phyloP scores from a whole-genome alignment of 1,139 yeast species.

The Arxiozyma heterogenica region DNA sequence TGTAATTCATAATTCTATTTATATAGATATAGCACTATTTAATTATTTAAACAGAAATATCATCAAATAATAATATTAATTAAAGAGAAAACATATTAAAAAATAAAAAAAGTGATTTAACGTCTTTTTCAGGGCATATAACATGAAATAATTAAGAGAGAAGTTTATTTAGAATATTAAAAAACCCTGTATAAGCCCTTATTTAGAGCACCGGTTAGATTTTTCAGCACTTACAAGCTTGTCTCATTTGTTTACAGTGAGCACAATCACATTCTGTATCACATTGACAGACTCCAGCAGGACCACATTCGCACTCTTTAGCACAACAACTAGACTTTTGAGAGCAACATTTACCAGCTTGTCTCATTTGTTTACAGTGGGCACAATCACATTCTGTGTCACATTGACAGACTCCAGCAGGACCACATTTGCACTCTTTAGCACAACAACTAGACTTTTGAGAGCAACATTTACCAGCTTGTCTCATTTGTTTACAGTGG shows the following conservation, averaged over 20 bases:
- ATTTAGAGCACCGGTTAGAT: neutral
- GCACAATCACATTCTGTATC: too few species aligned
- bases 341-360: neutral
- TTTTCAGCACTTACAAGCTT: neutral
- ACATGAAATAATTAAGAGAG: too few species aligned
- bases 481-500: too few species aligned
- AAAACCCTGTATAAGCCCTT: neutral
- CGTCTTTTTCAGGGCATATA: neutral
- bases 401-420: neutral
- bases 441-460: too few species aligned
- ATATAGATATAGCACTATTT: neutral
- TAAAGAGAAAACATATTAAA: neutral
- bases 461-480: too few species aligned
- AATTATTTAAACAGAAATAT: too few species aligned
- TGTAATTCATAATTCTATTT: neutral
- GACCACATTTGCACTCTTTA: neutral
- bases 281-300: neutral
- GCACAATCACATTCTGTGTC: neutral
- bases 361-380: neutral
- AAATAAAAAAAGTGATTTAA: too few species aligned
- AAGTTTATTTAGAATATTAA: too few species aligned
- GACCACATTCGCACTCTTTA: neutral
- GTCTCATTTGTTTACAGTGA: too few species aligned
- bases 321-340: neutral
- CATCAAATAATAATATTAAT: too few species aligned